Base-by-base conservation (phyloP, 768 basidiomycete species). In the Suillus brevipes region DNA sequence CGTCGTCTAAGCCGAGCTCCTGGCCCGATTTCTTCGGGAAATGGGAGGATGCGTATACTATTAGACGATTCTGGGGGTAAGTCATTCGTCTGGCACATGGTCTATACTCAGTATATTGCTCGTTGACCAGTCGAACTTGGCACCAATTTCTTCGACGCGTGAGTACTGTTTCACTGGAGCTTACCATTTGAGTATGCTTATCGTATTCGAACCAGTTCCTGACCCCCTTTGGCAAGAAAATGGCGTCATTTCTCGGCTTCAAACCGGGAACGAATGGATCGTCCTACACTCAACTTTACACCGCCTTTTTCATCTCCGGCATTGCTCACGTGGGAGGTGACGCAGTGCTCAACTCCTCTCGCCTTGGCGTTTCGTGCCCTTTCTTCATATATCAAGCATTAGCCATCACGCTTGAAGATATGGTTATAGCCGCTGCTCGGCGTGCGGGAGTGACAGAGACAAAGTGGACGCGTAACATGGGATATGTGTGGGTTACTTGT, bases 51-150 rank as follows among this genome's bases (percentile, higher is more conserved):
- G 77, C 78, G 13, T 81, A 78, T 62, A 79, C 79, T 1, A 64
- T 83, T 10, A 77, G 79, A 23, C 71, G 72, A 9, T 74, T 79
- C 31, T 83, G 82, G 82, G 77, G 80, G 80, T 80, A 66, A 67
- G 79, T 72, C 14, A 57, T 37, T 62, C 25, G n/a, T 34, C 31
- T 50, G n/a, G 61, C 31, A 10, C 37, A 20, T 36, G 56, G 18
- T 23, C 34, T 50, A 40, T n/a, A 45, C 47, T 42, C 43, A 25
- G 14, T 8, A 37, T 36, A 2, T 63, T 14, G 59, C 34, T 43
- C 18, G 36, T 31, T 23, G 37, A 3, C 3, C 64, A 78, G 79
- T 28, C 72, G 72, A 36, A 68, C 73, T 1, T 82, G 80, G 79
- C 82, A 82, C 64, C 80, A 82, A 62, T 61, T 72, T 37, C 58